phyloP scores from a whole-genome alignment of 139 green algal genomes.

The Closterium sp. region DNA sequence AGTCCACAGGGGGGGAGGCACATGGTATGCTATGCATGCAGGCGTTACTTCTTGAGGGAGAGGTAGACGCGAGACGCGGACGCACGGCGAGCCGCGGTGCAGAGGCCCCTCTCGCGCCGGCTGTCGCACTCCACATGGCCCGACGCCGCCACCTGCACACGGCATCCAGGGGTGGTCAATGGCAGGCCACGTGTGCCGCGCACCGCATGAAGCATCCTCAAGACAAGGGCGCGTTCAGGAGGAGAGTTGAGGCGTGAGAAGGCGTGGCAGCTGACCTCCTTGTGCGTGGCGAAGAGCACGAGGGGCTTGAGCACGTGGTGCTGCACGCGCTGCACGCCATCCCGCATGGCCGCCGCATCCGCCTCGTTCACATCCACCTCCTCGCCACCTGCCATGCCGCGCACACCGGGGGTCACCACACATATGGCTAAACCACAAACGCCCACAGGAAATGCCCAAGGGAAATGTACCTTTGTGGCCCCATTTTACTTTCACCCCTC shows the following conservation, averaged over 20 bases:
- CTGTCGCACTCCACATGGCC: not conserved
- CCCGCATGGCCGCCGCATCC: not conserved
- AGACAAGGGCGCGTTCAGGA: not conserved
- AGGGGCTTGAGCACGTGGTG: not conserved
- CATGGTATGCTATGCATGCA: not conserved
- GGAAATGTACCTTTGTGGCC: too few species aligned
- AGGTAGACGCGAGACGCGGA: not conserved
- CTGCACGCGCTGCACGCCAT: not conserved
- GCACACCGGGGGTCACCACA: not conserved
- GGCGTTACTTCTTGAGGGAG: not conserved
- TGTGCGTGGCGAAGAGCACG: not conserved
- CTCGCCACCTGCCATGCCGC: not conserved
- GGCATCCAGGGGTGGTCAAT: not conserved
- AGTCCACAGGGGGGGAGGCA: not conserved
- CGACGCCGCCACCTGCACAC: not conserved
- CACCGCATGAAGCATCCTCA: not conserved
- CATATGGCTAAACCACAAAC: not conserved
- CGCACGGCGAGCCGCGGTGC: not conserved
- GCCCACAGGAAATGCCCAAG: too few species aligned
- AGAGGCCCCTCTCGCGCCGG: not conserved
- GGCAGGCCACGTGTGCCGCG: too few species aligned
- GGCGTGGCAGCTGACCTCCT: not conserved
- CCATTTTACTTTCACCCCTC: too few species aligned
- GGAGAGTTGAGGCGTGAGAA: not conserved
- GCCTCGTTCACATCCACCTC: not conserved